Evolutionary conservation across 1,284 basidiomycete genomes (phyloP), one percentile per base, ranked within the genome.

Genomic region (Inonotus hispidus): DNA sequence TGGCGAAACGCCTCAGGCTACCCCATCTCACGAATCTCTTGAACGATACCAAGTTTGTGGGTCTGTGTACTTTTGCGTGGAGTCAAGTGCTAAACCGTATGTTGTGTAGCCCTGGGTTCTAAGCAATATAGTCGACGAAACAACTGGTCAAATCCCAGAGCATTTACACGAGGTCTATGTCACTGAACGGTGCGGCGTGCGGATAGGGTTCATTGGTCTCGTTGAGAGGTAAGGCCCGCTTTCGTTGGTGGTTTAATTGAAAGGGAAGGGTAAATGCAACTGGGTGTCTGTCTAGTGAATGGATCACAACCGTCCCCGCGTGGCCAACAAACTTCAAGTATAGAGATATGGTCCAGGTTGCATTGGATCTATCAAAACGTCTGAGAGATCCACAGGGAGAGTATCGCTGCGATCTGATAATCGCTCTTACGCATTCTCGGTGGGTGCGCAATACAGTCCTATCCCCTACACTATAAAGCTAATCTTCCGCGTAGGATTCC

Each of bases 271-370:
- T 3, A 45, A 4, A 45, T 47, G 19, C 19, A 52, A 37, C 21
- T 32, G 32, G 4, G 32, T 32, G 3, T 32, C 32, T 32, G 32
- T n/a, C n/a, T n/a, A 83, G 90, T 69, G 88, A 92, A 69, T 95
- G 92, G 92, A 93, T 94, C 59, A 81, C 82, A 3, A 94, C 92
- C 0, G 88, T 95, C 2, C 81, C 92, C 0, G 84, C 88, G 1
- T 95, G 92, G 88, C 92, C 92, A 0, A 65, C 82, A 2, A 82
- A 79, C 64, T 95, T 91, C 72, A 72, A 79, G 57, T 89, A 90
- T 70, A 79, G 75, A 58, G 82, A 87, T 41, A 90, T 92, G 88
- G 75, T 75, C 13, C 79, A 88, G 58, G 80, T 82, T 2, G 87
- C 83, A 1, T 68, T 82, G 14, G 77, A 83, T 37, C 79, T 94